Evolutionary conservation across 1,139 yeast species (phyloP).

Genomic region (Candida sanyaensis): DNA sequence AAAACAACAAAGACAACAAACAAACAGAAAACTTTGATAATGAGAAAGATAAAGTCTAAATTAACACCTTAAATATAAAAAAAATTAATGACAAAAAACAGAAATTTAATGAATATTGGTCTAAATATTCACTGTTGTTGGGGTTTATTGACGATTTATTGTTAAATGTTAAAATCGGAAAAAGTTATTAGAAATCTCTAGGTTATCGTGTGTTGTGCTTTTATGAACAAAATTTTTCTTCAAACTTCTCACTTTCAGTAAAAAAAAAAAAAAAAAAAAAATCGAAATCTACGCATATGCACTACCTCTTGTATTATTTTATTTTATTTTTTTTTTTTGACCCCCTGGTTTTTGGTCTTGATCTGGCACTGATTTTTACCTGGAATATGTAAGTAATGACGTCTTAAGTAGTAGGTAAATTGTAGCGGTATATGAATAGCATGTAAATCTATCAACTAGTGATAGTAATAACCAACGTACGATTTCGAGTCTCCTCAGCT

Average conservation of each 20-base stretch:
- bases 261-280: background rate
- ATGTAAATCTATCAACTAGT: too few species aligned
- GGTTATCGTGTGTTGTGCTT: constrained; percentile 6
- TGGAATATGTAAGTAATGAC: too few species aligned
- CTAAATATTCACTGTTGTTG: background rate
- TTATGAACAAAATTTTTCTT: constrained; percentile 2
- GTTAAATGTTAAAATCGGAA: too few species aligned
- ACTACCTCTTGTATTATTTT: constrained; percentile 1
- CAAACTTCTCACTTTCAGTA: background rate
- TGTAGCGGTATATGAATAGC: too few species aligned
- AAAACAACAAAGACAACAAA: background rate
- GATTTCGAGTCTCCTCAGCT: too few species aligned
- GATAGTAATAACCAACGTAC: too few species aligned
- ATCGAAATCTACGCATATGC: background rate
- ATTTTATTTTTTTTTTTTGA: background rate
- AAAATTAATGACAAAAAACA: background rate
- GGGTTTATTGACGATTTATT: background rate
- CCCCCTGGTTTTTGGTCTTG: too few species aligned
- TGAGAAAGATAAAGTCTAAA: background rate
- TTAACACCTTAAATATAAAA: background rate
- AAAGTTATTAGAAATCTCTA: background rate
- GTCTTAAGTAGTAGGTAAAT: too few species aligned
- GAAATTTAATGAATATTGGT: background rate
- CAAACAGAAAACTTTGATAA: background rate
- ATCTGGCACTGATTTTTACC: too few species aligned